Conservation (phyloP, 306 rosid species). For the Fagus crenata region DNA sequence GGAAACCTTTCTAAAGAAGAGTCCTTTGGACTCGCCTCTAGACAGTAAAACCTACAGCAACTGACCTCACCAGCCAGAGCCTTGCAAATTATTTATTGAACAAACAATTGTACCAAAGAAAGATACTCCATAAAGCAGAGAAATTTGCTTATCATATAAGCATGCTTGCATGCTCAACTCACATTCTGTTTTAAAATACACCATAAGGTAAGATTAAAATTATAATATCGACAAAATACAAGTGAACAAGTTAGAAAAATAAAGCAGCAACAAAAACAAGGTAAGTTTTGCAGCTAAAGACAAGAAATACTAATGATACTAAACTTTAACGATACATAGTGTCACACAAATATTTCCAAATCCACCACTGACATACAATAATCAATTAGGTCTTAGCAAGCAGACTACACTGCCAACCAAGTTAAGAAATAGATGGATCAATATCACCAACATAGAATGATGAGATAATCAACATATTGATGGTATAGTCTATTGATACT, state of each 20-base stretch:
- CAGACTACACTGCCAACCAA: not conserved
- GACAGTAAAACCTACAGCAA: too few relatives aligned
- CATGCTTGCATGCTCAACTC: not conserved
- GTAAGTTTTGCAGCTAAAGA: not conserved
- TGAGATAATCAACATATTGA: not conserved
- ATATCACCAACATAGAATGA: not conserved
- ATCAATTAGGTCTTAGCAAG: not conserved
- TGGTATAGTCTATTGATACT: not conserved
- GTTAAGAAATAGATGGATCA: not conserved
- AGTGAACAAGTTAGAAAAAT: not conserved
- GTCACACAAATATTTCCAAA: not conserved
- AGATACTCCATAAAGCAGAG: not conserved
- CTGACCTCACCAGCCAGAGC: too few relatives aligned
- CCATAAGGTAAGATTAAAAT: not conserved
- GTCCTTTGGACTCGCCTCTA: too few relatives aligned
- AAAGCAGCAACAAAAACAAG: not conserved
- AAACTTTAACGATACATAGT: not conserved
- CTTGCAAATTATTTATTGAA: not conserved
- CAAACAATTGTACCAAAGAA: constrained; percentile 18
- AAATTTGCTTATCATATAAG: not conserved
- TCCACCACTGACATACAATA: not conserved
- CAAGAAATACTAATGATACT: not conserved
- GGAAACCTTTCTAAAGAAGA: too few relatives aligned
- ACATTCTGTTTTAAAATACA: not conserved
- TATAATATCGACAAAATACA: not conserved